Percentiles rank a stretch among this genome's conserved stretches.
Conservation (phyloP, 2,329 filamentous ascomycete genomes). For the Dactylellina cionopaga region DNA sequence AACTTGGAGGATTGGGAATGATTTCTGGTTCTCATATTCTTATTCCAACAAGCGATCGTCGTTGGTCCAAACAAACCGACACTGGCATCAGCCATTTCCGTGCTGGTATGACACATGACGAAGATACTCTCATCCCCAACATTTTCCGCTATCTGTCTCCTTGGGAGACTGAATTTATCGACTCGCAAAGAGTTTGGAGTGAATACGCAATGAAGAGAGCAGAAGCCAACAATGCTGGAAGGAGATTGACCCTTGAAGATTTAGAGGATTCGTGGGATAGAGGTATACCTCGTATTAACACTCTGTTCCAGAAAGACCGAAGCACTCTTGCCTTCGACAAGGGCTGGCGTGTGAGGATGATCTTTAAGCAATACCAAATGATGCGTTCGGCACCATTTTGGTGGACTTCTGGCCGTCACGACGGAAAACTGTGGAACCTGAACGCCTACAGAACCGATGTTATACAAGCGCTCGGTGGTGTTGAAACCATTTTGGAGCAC, state of each 20-base stretch:
- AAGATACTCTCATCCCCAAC: slow-evolving; percentile 96
- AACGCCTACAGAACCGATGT: slow-evolving; percentile 97
- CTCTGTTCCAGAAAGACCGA: slow-evolving; percentile 96
- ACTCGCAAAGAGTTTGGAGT: slow-evolving; percentile 98
- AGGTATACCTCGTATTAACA: slow-evolving; percentile 96
- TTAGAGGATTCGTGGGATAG: slow-evolving; percentile 98
- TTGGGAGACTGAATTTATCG: slow-evolving; percentile 98
- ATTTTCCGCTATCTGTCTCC: slow-evolving; percentile 99
- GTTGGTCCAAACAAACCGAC: slow-evolving; percentile 98
- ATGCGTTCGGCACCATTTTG: slow-evolving; percentile 99
- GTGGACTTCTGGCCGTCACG: slow-evolving; percentile 98
- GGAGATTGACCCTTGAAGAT: slow-evolving; percentile 91
- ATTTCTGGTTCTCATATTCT: slow-evolving; percentile 98
- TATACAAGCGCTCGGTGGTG: slow-evolving; percentile 93
- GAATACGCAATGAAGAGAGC: slow-evolving; percentile 98
- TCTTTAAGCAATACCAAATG: slow-evolving; percentile 98
- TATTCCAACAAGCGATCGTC: slow-evolving; percentile 95
- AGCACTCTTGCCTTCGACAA: slow-evolving; percentile 98
- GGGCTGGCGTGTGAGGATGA: slow-evolving; percentile 91
- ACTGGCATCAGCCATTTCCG: slow-evolving; percentile 96
- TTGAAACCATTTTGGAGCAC: slow-evolving; percentile 97
- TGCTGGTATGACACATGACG: slow-evolving; percentile 96
- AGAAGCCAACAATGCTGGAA: slow-evolving; percentile 96
- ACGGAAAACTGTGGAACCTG: slow-evolving; percentile 96
- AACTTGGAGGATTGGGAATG: slow-evolving; percentile 96